Evolutionary conservation across 2,329 filamentous ascomycete species (phyloP).

Genomic region (Exophiala oligosperma): DNA sequence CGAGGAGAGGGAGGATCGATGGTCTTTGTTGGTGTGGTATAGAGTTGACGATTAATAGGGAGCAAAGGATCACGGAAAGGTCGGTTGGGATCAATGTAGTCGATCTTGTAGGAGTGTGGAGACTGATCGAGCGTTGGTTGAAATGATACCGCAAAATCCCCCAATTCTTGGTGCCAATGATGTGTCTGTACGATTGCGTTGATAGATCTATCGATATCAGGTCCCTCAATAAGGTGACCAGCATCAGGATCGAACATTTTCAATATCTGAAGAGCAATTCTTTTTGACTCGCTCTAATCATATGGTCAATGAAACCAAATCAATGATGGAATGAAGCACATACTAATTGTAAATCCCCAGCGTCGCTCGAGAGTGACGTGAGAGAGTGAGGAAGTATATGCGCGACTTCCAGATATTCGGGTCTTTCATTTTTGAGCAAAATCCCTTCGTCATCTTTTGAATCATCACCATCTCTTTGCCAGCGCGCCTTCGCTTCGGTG

Average conservation of each 20-base stretch:
- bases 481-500: constrained; percentile 9
- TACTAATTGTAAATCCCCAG: constrained; percentile 1
- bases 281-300: not conserved
- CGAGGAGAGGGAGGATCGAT: constrained; percentile 32
- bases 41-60: constrained; percentile 25
- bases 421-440: constrained; percentile 15
- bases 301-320: too few relatives aligned
- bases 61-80: constrained; percentile 20
- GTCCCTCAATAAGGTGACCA: not conserved
- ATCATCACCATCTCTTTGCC: constrained; percentile 1
- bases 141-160: not conserved
- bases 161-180: not conserved
- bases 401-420: constrained; percentile 28
- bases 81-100: constrained; percentile 10
- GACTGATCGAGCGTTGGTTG: not conserved
- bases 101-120: constrained; percentile 23
- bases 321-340: not conserved
- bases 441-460: constrained; percentile 27
- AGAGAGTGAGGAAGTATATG: constrained; percentile 30
- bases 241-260: constrained; percentile 7
- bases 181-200: constrained; percentile 4
- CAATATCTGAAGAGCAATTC: constrained; percentile 5
- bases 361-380: constrained; percentile 6
- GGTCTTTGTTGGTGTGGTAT: constrained; percentile 29
- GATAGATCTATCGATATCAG: not conserved